Evolutionary conservation across 1,139 yeast genomes (phyloP).

Genomic region (Yamadazyma taylorii): DNA sequence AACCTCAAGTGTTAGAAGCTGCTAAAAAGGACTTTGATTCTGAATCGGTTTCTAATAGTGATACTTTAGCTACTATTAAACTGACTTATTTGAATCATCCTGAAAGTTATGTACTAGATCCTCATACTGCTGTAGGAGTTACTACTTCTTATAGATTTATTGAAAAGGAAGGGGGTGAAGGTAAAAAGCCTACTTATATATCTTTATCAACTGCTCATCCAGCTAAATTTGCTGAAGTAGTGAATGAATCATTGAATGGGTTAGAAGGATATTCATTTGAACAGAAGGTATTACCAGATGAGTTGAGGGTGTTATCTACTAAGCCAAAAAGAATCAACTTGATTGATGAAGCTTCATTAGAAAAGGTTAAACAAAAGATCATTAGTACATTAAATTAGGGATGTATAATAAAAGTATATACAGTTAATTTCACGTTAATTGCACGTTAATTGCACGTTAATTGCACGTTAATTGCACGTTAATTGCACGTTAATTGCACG

Average conservation of each 20-base stretch:
- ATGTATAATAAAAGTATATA: too few species aligned
- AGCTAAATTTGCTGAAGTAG: constrained; percentile 96
- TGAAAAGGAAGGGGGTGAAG: constrained; percentile 39
- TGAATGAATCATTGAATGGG: constrained; percentile 69
- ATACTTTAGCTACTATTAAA: constrained; percentile 77
- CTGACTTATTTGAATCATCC: constrained; percentile 58
- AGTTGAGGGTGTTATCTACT: constrained; percentile 67
- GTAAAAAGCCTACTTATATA: constrained; percentile 47
- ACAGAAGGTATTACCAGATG: constrained; percentile 83
- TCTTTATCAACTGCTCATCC: constrained; percentile 98
- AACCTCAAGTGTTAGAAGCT: constrained; percentile 58
- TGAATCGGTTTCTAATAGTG: constrained; percentile 74
- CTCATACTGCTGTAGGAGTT: constrained; percentile 95
- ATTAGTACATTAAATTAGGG: constrained; percentile 58
- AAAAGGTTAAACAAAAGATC: constrained; percentile 71
- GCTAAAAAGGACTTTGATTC: constrained; percentile 75
- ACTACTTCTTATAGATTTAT: constrained; percentile 68
- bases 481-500: too few species aligned
- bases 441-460: too few species aligned
- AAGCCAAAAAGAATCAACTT: constrained; percentile 76
- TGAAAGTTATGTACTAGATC: constrained; percentile 84
- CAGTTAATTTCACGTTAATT: too few species aligned
- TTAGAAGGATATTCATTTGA: constrained; percentile 81
- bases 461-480: too few species aligned
- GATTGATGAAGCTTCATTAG: constrained; percentile 73